Percentiles rank a stretch among this genome's conserved stretches.
Evolutionary conservation across 768 basidiomycete genomes (phyloP).

Genomic region (Suillus plorans): DNA sequence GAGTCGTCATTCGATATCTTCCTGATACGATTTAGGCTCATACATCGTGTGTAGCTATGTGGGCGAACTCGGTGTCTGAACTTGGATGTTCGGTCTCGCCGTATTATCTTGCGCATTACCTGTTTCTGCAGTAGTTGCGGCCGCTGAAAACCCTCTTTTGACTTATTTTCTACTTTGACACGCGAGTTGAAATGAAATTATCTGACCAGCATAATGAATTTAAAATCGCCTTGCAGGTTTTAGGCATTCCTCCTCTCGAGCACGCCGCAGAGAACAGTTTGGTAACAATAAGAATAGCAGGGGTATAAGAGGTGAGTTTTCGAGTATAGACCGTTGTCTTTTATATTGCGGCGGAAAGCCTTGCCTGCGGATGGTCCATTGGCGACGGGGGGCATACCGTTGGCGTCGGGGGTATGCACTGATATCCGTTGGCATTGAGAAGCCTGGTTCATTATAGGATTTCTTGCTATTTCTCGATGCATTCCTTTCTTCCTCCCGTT

Average conservation of each 20-base stretch:
- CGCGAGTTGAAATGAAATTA: slow-evolving; percentile 14
- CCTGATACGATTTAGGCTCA: not conserved
- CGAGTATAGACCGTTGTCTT: not conserved
- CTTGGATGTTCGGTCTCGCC: slow-evolving; percentile 62
- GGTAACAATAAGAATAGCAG: slow-evolving; percentile 52
- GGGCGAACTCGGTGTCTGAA: slow-evolving; percentile 71
- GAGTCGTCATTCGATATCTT: slow-evolving; percentile 46
- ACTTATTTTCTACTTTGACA: slow-evolving; percentile 61
- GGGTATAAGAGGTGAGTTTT: slow-evolving; percentile 54
- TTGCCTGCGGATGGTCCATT: not conserved
- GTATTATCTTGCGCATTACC: slow-evolving; percentile 32
- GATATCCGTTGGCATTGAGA: not conserved
- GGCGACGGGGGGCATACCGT: not conserved
- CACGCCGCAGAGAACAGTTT: slow-evolving; percentile 50
- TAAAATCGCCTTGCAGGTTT: slow-evolving; percentile 37
- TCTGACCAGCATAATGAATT: not conserved
- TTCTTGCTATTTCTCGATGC: not conserved
- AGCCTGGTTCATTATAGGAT: not conserved
- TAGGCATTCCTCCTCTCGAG: slow-evolving; percentile 75
- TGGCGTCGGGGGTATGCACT: not conserved
- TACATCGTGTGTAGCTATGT: slow-evolving; percentile 51
- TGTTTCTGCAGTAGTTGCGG: slow-evolving; percentile 32
- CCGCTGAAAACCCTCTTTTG: slow-evolving; percentile 55
- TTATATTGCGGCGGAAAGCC: not conserved
- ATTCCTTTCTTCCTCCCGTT: not conserved